phyloP scores from a whole-genome alignment of 495 filamentous ascomycete genomes.

The Staphylotrichum tortipilum region DNA sequence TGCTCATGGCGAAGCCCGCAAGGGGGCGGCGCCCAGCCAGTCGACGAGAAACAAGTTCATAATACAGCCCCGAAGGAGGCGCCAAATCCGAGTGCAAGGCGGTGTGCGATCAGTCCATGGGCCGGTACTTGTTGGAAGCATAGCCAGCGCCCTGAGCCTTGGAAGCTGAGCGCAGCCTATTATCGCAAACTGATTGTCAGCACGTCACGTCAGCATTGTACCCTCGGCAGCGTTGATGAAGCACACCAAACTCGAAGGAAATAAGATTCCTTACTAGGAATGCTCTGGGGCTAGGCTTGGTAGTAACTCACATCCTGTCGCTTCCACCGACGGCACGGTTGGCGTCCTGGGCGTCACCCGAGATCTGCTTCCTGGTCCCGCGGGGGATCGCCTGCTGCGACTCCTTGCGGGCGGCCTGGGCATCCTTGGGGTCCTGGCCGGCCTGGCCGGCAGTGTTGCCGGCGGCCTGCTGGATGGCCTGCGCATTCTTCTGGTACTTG shows the following conservation, averaged over 20 bases:
- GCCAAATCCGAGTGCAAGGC: conserved; percentile 14
- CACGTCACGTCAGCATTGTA: conserved; percentile 60
- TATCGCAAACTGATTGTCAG: conserved; percentile 80
- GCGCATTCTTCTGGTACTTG: conserved; percentile 99
- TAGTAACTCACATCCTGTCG: conserved; percentile 98
- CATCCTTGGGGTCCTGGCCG: conserved; percentile 45
- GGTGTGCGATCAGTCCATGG: conserved; percentile 53
- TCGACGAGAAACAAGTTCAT: conserved; percentile 25
- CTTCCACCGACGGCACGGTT: conserved; percentile 83
- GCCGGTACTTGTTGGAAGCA: conserved; percentile 59
- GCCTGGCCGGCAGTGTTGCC: conserved; percentile 42
- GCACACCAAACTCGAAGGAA: conserved; percentile 81
- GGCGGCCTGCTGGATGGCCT: conserved; percentile 45
- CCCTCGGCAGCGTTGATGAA: conserved; percentile 73
- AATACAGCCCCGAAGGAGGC: conserved; percentile 18
- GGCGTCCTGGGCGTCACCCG: conserved; percentile 71
- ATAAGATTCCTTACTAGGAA: conserved; percentile 90
- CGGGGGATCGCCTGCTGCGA: conserved; percentile 52
- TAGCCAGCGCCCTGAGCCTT: conserved; percentile 69
- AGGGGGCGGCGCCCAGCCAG: conserved; percentile 9
- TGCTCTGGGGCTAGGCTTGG: conserved; percentile 50
- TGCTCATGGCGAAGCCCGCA: neutral
- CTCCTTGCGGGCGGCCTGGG: conserved; percentile 53
- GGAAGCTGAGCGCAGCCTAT: conserved; percentile 91
- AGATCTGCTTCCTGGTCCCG: conserved; percentile 75